Conservation (phyloP, 345 rosid species). For the Arabis alpina region DNA sequence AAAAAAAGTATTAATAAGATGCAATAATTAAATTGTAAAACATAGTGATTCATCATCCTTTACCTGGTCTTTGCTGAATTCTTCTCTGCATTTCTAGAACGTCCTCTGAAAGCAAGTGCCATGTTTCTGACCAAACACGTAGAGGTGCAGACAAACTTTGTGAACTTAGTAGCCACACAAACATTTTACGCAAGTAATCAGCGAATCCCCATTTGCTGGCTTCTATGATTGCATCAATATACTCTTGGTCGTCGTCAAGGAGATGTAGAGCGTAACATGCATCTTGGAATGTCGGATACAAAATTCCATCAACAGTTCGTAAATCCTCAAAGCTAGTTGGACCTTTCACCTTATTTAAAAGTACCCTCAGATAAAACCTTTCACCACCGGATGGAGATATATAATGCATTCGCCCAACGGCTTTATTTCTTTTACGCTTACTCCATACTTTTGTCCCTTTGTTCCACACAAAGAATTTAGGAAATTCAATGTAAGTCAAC, state of each 20-base stretch:
- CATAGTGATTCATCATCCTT: too few species aligned
- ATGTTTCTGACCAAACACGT: background rate
- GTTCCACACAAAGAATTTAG: background rate
- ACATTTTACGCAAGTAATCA: background rate
- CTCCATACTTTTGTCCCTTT: background rate
- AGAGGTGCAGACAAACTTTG: background rate
- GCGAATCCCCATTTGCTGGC: background rate
- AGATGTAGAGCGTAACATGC: background rate
- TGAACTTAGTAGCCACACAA: background rate
- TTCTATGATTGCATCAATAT: background rate
- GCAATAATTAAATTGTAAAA: too few species aligned
- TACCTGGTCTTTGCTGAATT: background rate
- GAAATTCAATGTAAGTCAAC: background rate
- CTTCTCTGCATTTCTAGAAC: background rate
- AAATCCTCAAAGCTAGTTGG: background rate
- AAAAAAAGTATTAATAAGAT: too few species aligned
- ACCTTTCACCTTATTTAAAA: background rate
- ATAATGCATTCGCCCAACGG: background rate
- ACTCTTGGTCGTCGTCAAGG: slow-evolving; percentile 11
- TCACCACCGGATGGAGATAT: background rate
- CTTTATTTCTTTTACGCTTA: background rate
- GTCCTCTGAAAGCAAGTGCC: background rate
- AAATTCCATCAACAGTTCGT: background rate
- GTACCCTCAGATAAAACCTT: background rate
- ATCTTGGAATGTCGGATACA: background rate